These are phyloP conservation scores for Hypomyces perniciosus DNA, from an alignment of 2,329 filamentous ascomycete species.

Conservation along the genomic window DNA sequence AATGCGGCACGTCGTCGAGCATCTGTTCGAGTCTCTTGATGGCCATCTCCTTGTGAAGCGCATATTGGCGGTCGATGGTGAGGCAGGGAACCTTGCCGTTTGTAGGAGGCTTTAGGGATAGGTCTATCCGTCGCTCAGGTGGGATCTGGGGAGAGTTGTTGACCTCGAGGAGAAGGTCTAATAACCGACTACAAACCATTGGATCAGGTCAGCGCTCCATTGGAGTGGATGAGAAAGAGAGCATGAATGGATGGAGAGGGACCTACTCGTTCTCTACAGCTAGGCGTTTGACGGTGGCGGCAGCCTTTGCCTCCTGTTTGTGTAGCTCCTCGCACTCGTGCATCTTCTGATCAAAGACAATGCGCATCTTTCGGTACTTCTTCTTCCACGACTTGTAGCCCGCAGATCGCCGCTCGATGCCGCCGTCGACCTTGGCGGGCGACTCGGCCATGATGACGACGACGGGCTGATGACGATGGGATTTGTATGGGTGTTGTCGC, in stretches of 20 bases:
- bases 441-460: slow-evolving; percentile 26
- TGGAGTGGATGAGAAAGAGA: neutral
- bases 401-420: slow-evolving; percentile 38
- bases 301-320: slow-evolving; percentile 72
- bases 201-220: slow-evolving; percentile 11
- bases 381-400: slow-evolving; percentile 73
- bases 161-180: slow-evolving; percentile 84
- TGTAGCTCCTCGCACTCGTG: slow-evolving; percentile 77
- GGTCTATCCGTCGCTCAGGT: slow-evolving; percentile 65
- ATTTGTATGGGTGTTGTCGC: slow-evolving; percentile 6
- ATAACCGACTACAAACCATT: slow-evolving; percentile 59
- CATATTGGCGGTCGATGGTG: slow-evolving; percentile 27
- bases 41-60: slow-evolving; percentile 36
- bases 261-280: slow-evolving; percentile 88
- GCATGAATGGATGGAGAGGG: slow-evolving; percentile 2
- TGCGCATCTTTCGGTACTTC: slow-evolving; percentile 91
- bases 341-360: slow-evolving; percentile 71
- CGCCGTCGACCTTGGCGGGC: slow-evolving; percentile 38
- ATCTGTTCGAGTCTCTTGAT: slow-evolving; percentile 46
- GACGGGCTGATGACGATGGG: neutral
- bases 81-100: slow-evolving; percentile 31
- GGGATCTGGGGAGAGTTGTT: slow-evolving; percentile 79
- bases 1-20: slow-evolving; percentile 47
- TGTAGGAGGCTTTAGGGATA: slow-evolving; percentile 46
- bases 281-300: slow-evolving; percentile 73